These are phyloP conservation scores for Diplodia mutila DNA, from an alignment of 2,329 filamentous ascomycete genomes.

Conservation along the genomic window DNA sequence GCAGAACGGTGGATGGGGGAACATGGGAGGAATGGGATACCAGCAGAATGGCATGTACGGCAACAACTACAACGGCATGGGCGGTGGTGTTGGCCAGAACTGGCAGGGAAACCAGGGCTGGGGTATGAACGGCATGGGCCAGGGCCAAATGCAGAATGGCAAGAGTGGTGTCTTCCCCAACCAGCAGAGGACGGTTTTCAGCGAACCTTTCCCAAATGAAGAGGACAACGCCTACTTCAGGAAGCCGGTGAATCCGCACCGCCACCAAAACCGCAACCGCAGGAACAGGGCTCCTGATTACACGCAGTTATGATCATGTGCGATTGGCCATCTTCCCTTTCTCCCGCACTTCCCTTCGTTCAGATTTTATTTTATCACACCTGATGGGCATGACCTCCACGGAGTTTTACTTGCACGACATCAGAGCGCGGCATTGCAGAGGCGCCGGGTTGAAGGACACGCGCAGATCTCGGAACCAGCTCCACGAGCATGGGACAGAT, in stretches of 20 bases:
- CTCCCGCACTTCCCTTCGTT: neutral
- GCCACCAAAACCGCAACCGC: conserved; percentile 80
- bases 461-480: neutral
- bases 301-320: conserved; percentile 66
- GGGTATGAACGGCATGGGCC: conserved; percentile 26
- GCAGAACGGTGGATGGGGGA: conserved; percentile 31
- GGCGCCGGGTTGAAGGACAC: conserved; percentile 7
- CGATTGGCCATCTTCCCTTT: neutral
- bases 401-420: conserved; percentile 8
- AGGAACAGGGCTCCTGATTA: conserved; percentile 88
- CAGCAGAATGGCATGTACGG: conserved; percentile 41
- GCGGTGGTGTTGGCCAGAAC: conserved; percentile 43
- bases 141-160: conserved; percentile 29
- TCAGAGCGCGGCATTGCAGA: conserved; percentile 19
- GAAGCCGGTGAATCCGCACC: conserved; percentile 92
- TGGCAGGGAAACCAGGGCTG: conserved; percentile 28
- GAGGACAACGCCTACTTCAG: conserved; percentile 94
- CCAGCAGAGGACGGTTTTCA: conserved; percentile 60
- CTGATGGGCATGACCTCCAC: conserved; percentile 10
- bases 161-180: conserved; percentile 55
- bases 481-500: neutral
- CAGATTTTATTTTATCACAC: neutral
- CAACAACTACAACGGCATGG: conserved; percentile 46
- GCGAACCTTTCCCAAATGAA: conserved; percentile 60
- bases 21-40: conserved; percentile 42